Conservation (phyloP, 768 basidiomycete genomes). For the Lactifluus hygrophoroides region DNA sequence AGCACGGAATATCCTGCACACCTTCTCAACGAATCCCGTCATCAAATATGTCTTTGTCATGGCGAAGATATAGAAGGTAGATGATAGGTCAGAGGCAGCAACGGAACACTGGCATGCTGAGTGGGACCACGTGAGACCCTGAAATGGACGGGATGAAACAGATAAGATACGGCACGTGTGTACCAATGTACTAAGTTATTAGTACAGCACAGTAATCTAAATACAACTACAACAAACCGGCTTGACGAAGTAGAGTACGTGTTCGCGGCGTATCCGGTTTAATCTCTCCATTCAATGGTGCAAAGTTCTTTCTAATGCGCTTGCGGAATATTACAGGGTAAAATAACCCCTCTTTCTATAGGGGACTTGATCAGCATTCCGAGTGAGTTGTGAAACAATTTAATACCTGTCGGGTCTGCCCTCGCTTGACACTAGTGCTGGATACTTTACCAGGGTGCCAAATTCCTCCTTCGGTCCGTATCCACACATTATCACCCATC, state of each 20-base stretch:
- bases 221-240: conserved; percentile 7
- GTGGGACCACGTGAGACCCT: too few relatives aligned
- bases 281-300: conserved; percentile 26
- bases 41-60: conserved; percentile 85
- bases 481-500: conserved; percentile 17
- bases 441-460: conserved; percentile 18
- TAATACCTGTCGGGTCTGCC: conserved; percentile 17
- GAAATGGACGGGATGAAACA: too few relatives aligned
- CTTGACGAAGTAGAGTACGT: conserved; percentile 20
- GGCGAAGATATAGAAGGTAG: conserved; percentile 23
- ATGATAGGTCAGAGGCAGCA: not conserved
- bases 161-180: too few relatives aligned
- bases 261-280: conserved; percentile 25
- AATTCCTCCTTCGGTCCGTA: conserved; percentile 17
- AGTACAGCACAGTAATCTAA: too few relatives aligned
- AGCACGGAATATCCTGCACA: conserved; percentile 20
- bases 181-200: too few relatives aligned
- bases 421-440: conserved; percentile 10
- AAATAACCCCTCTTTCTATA: conserved; percentile 17
- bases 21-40: conserved; percentile 81
- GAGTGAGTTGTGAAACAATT: too few relatives aligned
- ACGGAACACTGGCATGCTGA: not conserved
- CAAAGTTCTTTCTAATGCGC: conserved; percentile 19
- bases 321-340: conserved; percentile 17
- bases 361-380: too few relatives aligned